These are phyloP conservation scores for Aspergillus sp. DNA, from an alignment of 2,329 filamentous ascomycete genomes.

Conservation along the genomic window DNA sequence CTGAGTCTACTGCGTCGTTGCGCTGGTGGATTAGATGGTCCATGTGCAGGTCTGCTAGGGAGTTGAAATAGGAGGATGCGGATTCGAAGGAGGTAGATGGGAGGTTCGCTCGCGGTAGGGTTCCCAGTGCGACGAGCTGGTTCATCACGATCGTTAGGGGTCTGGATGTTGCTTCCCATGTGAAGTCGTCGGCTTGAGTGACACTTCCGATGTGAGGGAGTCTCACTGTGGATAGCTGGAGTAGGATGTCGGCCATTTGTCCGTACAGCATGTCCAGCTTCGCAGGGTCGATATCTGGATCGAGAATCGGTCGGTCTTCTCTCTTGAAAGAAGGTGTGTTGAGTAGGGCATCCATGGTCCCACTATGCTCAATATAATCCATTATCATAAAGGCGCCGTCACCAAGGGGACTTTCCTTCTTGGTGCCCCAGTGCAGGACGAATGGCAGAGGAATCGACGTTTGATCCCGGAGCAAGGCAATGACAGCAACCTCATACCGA, in stretches of 20 bases:
- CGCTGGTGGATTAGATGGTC: conserved; percentile 38
- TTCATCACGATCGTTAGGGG: conserved; percentile 47
- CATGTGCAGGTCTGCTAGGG: conserved; percentile 45
- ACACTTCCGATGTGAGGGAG: conserved; percentile 11
- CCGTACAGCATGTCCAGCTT: conserved; percentile 30
- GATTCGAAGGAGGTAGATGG: conserved; percentile 24
- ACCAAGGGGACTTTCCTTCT: conserved; percentile 14
- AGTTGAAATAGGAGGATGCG: conserved; percentile 39
- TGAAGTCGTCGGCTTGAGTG: conserved; percentile 15
- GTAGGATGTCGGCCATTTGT: conserved; percentile 8
- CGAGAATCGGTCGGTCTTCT: conserved; percentile 15
- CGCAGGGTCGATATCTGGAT: conserved; percentile 35
- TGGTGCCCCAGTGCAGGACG: conserved; percentile 14
- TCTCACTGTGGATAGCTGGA: conserved; percentile 10
- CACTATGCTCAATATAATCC: conserved; percentile 26
- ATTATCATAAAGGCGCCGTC: conserved; percentile 39
- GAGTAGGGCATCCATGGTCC: conserved; percentile 14
- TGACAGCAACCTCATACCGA: conserved; percentile 19
- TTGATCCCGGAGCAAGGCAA: conserved; percentile 16
- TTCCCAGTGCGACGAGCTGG: conserved; percentile 27
- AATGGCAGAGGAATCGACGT: conserved; percentile 21
- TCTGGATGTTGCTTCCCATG: conserved; percentile 26
- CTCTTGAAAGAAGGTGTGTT: conserved; percentile 15
- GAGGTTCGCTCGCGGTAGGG: conserved; percentile 17
- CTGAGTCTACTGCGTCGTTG: conserved; percentile 37